A percentile compares a stretch with the other conserved stretches of the same genome.
These are phyloP conservation scores for Fusarium penzigii DNA, from an alignment of 2,329 filamentous ascomycete species.

Conservation along the genomic window DNA sequence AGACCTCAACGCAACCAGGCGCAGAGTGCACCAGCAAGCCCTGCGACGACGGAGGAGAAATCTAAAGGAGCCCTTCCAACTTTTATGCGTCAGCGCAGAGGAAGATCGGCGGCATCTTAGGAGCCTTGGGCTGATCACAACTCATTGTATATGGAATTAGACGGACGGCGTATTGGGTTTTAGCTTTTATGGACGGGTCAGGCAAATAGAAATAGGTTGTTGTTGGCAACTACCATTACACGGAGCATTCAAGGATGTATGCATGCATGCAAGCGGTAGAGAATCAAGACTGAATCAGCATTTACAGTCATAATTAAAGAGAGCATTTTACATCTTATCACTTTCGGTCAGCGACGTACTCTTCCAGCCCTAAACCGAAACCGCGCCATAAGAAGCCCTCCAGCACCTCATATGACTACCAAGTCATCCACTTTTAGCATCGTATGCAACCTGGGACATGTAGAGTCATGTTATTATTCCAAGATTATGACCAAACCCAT, in stretches of 20 bases:
- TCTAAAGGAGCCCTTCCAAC: conserved; percentile 23
- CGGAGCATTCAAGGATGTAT: not conserved
- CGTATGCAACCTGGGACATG: no score
- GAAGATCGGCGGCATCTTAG: conserved; percentile 11
- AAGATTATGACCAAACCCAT: no score
- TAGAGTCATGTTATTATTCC: no score
- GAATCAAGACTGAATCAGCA: no score
- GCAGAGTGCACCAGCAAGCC: not conserved
- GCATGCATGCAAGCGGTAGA: no score
- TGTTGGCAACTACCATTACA: not conserved
- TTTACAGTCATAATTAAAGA: no score
- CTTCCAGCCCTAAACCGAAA: no score
- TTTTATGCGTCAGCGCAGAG: conserved; percentile 33
- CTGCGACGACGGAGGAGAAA: conserved; percentile 19
- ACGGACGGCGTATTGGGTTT: not conserved
- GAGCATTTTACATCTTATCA: no score
- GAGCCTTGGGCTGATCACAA: not conserved
- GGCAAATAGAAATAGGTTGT: not conserved
- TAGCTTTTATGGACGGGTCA: not conserved
- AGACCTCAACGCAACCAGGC: conserved; percentile 27
- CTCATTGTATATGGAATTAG: not conserved
- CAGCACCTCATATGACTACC: no score
- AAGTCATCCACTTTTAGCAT: no score
- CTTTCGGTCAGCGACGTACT: no score
- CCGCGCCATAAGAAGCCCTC: no score